A percentile compares a stretch with the other conserved stretches of the same genome.
Evolutionary conservation across 352 stramenopile genomes (phyloP).

Genomic region (Phytophthora megakarya): DNA sequence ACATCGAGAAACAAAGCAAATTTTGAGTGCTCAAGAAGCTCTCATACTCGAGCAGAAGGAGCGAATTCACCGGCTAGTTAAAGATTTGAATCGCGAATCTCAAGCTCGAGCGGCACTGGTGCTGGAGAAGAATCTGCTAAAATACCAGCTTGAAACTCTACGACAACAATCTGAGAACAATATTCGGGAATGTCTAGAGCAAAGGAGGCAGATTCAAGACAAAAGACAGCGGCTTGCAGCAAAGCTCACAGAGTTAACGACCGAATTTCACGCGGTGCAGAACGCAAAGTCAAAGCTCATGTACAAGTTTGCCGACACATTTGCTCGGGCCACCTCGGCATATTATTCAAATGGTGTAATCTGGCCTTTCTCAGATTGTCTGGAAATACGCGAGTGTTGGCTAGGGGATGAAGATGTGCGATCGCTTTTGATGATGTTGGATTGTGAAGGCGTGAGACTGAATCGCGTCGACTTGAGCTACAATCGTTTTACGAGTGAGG

Average conservation of each 20-base stretch:
- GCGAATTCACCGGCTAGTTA: conserved; percentile 55
- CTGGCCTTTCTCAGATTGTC: conserved; percentile 19
- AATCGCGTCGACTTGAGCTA: conserved; percentile 55
- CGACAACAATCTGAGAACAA: conserved; percentile 41
- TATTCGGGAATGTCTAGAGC: conserved; percentile 43
- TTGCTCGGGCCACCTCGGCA: conserved; percentile 10
- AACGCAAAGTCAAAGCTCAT: conserved; percentile 56
- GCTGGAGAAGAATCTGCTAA: conserved; percentile 51
- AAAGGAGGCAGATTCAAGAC: conserved; percentile 43
- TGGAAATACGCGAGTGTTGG: conserved; percentile 60
- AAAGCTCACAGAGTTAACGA: conserved; percentile 42
- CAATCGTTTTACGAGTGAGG: conserved; percentile 66
- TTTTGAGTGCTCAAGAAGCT: conserved; percentile 37
- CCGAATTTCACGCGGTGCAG: conserved; percentile 48
- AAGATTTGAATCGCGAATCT: conserved; percentile 54
- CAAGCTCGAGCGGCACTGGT: conserved; percentile 53
- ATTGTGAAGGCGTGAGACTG: conserved; percentile 28
- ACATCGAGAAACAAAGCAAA: conserved; percentile 45
- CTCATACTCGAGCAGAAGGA: conserved; percentile 57
- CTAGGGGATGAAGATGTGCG: conserved; percentile 56
- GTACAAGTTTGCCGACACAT: conserved; percentile 39
- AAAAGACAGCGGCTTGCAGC: conserved; percentile 36
- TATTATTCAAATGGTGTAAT: background rate
- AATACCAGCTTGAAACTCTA: conserved; percentile 49
- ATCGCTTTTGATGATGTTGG: conserved; percentile 47